phyloP scores from a whole-genome alignment of 2,329 filamentous ascomycete species.

The Ophiostoma populinum region DNA sequence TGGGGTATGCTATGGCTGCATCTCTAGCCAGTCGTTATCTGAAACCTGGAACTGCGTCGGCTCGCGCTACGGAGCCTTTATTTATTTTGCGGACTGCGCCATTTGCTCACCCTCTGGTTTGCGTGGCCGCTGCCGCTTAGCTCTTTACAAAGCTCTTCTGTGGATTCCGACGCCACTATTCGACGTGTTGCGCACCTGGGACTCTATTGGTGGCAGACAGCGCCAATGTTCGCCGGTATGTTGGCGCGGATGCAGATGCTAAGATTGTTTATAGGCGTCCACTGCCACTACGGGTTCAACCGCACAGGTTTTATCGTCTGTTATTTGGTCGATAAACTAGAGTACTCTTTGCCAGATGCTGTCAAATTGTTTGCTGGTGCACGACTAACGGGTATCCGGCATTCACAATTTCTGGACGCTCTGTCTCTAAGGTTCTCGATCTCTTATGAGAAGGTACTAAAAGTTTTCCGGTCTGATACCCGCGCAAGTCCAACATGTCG shows the following conservation, averaged over 20 bases:
- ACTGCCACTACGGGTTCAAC: conserved; percentile 95
- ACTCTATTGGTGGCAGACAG: conserved; percentile 69
- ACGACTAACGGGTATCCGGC: conserved; percentile 69
- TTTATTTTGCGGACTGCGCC: conserved; percentile 44
- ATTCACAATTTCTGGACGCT: conserved; percentile 75
- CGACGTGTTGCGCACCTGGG: conserved; percentile 59
- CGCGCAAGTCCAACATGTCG: no score
- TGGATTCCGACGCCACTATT: conserved; percentile 58
- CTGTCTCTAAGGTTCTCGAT: conserved; percentile 63
- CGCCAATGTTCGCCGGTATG: conserved; percentile 61
- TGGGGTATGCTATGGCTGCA: conserved; percentile 68
- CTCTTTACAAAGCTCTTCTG: conserved; percentile 38
- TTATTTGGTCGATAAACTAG: conserved; percentile 72
- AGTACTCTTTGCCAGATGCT: conserved; percentile 55
- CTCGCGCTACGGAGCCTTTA: no score
- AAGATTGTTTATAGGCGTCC: conserved; percentile 56
- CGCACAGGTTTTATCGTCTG: conserved; percentile 78
- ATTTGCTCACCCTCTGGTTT: conserved; percentile 64
- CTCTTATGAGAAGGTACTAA: conserved; percentile 30
- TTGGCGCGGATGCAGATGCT: conserved; percentile 46
- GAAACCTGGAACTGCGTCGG: no score
- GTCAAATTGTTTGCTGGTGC: conserved; percentile 59
- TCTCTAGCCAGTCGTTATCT: conserved; percentile 46
- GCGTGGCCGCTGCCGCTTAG: conserved; percentile 33
- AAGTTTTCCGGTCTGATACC: no score